Conservation (phyloP, 129 eudicot species). For the Gnaphalium uliginosum region DNA sequence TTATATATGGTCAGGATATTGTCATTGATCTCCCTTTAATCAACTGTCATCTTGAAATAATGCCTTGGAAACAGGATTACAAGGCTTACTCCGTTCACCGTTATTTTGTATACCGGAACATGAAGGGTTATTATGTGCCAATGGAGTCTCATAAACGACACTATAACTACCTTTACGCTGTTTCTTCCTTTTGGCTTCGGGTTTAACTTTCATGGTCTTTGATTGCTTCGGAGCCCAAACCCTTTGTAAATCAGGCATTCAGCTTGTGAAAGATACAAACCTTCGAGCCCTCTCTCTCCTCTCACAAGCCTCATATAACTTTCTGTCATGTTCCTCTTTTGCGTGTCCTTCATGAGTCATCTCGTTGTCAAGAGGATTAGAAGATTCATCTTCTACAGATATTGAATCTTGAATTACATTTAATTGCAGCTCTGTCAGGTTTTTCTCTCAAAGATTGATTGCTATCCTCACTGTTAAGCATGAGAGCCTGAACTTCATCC, state of each 20-base stretch:
- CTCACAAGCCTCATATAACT: slow-evolving; percentile 69
- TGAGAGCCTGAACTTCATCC: slow-evolving; percentile 51
- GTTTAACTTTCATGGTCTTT: slow-evolving; percentile 41
- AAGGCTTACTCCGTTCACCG: slow-evolving; percentile 34
- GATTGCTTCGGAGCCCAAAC: slow-evolving; percentile 94
- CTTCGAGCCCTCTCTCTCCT: slow-evolving; percentile 74
- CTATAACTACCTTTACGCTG: slow-evolving; percentile 40
- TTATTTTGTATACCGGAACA: slow-evolving; percentile 23
- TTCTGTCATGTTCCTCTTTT: slow-evolving; percentile 48
- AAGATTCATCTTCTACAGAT: slow-evolving; percentile 61
- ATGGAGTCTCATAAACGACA: slow-evolving; percentile 84
- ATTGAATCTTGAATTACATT: slow-evolving; percentile 36
- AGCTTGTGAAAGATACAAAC: slow-evolving; percentile 62
- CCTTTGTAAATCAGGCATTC: slow-evolving; percentile 78
- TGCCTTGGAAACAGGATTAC: slow-evolving; percentile 63
- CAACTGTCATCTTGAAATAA: slow-evolving; percentile 72
- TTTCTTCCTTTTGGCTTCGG: slow-evolving; percentile 57
- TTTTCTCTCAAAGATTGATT: slow-evolving; percentile 74
- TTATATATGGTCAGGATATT: slow-evolving; percentile 6
- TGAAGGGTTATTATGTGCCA: slow-evolving; percentile 39
- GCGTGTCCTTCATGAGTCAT: slow-evolving; percentile 23
- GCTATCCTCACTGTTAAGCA: slow-evolving; percentile 91
- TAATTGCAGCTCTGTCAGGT: slow-evolving; percentile 30
- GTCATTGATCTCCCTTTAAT: slow-evolving; percentile 23
- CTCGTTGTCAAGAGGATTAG: slow-evolving; percentile 38